A percentile compares a stretch with the other conserved stretches of the same genome.
Conservation (phyloP, 2,329 filamentous ascomycete genomes). For the Alternaria arborescens region DNA sequence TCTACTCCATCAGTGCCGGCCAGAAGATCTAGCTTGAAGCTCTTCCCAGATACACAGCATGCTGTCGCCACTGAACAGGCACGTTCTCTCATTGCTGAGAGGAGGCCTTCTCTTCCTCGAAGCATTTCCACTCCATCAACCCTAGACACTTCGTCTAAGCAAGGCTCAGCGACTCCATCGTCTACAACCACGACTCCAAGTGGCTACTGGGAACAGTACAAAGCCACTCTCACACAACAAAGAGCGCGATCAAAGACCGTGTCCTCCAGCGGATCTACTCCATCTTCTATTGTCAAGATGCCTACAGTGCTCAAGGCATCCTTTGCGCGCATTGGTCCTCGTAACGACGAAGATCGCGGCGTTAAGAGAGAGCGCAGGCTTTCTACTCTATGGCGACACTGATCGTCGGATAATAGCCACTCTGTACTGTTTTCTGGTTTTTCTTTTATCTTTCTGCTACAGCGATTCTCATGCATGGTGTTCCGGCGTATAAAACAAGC, state of each 20-base stretch:
- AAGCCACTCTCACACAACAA: conserved; percentile 17
- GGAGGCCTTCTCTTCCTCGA: conserved; percentile 3
- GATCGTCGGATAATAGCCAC: background rate
- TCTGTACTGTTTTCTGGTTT: background rate
- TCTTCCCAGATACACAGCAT: conserved; percentile 1
- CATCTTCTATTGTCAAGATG: conserved; percentile 14
- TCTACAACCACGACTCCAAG: conserved; percentile 7
- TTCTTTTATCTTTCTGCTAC: background rate
- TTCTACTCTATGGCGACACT: conserved; percentile 22
- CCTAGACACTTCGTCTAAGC: background rate
- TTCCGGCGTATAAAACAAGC: conserved; percentile 7
- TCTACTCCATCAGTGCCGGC: conserved; percentile 22
- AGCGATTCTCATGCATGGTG: conserved; percentile 1
- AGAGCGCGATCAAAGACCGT: conserved; percentile 9
- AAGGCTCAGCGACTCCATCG: conserved; percentile 1
- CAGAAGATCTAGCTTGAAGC: background rate
- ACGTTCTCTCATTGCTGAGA: conserved; percentile 5
- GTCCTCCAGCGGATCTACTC: background rate
- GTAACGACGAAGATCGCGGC: conserved; percentile 16
- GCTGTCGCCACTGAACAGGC: conserved; percentile 1
- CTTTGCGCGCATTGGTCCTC: conserved; percentile 12
- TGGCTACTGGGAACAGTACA: conserved; percentile 27
- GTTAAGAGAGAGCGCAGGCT: conserved; percentile 23
- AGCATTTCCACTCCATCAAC: conserved; percentile 3
- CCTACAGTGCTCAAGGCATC: conserved; percentile 14